Conservation (phyloP, 2,329 filamentous ascomycete genomes). For the Cladorrhinum sp. region DNA sequence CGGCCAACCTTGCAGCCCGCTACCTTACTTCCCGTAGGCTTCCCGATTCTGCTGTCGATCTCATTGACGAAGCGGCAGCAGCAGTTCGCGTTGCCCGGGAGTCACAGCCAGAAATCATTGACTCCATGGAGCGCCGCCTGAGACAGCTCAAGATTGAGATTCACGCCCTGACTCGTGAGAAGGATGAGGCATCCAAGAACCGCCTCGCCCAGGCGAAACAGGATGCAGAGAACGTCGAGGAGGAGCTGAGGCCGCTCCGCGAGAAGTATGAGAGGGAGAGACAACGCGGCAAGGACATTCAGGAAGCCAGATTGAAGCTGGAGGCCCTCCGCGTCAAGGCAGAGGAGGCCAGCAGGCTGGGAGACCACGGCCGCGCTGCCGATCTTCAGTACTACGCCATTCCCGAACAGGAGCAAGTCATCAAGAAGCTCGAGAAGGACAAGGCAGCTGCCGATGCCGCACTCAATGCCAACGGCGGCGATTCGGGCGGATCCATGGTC, state of each 20-base stretch:
- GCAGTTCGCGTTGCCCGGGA: slow-evolving; percentile 95
- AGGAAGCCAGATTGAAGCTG: slow-evolving; percentile 91
- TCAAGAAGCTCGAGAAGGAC: slow-evolving; percentile 76
- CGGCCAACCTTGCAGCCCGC: slow-evolving; percentile 86
- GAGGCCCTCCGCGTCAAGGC: slow-evolving; percentile 88
- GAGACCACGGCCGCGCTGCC: slow-evolving; percentile 81
- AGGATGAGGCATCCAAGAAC: slow-evolving; percentile 85
- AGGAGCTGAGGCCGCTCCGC: slow-evolving; percentile 85
- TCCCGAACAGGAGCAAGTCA: slow-evolving; percentile 79
- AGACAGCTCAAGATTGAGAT: slow-evolving; percentile 97
- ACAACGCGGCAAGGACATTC: slow-evolving; percentile 83
- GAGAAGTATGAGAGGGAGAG: slow-evolving; percentile 97
- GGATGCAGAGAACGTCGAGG: slow-evolving; percentile 90
- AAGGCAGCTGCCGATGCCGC: slow-evolving; percentile 75
- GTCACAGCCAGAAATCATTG: slow-evolving; percentile 92
- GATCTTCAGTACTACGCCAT: slow-evolving; percentile 98
- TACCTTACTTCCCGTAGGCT: slow-evolving; percentile 89
- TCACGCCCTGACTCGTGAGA: slow-evolving; percentile 87
- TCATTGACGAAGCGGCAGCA: slow-evolving; percentile 93
- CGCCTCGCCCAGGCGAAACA: slow-evolving; percentile 80
- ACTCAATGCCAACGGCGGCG: slow-evolving; percentile 53
- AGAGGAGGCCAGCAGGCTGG: slow-evolving; percentile 85
- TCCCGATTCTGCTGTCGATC: slow-evolving; percentile 92
- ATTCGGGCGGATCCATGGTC: slow-evolving; percentile 68
- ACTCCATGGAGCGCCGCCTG: slow-evolving; percentile 85